Evolutionary conservation across 1,284 basidiomycete genomes (phyloP), one percentile per base, ranked within the genome.

Genomic region (Malassezia arunalokei): DNA sequence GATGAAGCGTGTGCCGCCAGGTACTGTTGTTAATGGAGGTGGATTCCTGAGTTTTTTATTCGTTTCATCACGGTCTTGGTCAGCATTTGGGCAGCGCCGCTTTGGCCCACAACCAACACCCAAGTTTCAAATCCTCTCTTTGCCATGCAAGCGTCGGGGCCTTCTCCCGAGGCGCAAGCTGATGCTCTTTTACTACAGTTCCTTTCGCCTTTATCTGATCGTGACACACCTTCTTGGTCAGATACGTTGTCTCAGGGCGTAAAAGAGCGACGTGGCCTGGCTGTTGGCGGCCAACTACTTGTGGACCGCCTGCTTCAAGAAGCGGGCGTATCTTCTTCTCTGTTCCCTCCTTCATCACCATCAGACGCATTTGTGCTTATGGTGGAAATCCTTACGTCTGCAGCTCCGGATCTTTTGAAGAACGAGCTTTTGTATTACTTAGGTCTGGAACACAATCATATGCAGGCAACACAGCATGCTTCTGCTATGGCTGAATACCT

Each of bases 121-220:
- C 33, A 35, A 35, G 11, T 12, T 35, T 35, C 33, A 35, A 35
- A 11, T 12, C 33, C 5, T 35, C 5, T 35, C 33, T 35, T 35
- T 12, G 11, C 15, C 33, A 44, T 39, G 42, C 49, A 40, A 35
- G 17, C 44, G 8, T 17, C 44, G 32, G 44, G 24, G 35, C 35
- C 29, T 42, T 55, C 53, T 42, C 47, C 53, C 8, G 53, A 55
- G 32, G 47, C 48, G 39, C 48, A 42, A 9, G 53, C 53, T 3
- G 53, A 55, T 33, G 48, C 41, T 30, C 43, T 55, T 8, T 28
- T 50, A 9, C 32, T 32, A 15, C 40, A 29, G 8, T 55, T 46
- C 35, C 39, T 55, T 5, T 28, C 43, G 30, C 43, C 51, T 11
- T 7, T 24, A n/a, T 28, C 28, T 14, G 42, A 50, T 15, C 24